A percentile compares a stretch with the other conserved stretches of the same genome.
These are phyloP conservation scores for Claviceps humidiphila DNA, from an alignment of 2,329 filamentous ascomycete species.

Conservation along the genomic window DNA sequence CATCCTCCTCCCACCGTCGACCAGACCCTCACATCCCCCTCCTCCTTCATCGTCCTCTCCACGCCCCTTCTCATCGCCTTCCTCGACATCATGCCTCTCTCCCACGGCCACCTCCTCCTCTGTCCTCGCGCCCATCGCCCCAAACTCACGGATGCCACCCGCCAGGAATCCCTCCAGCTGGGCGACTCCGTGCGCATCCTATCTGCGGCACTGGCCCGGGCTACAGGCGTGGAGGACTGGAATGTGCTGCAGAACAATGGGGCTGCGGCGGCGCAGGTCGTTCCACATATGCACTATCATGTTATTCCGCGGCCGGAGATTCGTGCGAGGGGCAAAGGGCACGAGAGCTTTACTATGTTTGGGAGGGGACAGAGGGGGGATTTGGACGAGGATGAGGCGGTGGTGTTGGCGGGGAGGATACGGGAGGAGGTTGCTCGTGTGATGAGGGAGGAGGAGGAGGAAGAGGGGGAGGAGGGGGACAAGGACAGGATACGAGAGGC, in stretches of 20 bases:
- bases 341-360: conserved; percentile 71
- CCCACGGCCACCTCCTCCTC: conserved; percentile 69
- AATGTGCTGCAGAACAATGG: conserved; percentile 97
- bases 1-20: conserved; percentile 26
- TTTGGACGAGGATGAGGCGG: conserved; percentile 62
- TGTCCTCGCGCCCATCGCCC: conserved; percentile 64
- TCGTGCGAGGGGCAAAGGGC: conserved; percentile 36
- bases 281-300: conserved; percentile 90
- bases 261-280: conserved; percentile 76
- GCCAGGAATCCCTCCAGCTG: conserved; percentile 51
- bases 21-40: conserved; percentile 24
- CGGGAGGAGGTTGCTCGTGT: conserved; percentile 36
- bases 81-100: conserved; percentile 84
- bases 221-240: conserved; percentile 69
- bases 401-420: conserved; percentile 41
- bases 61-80: conserved; percentile 72
- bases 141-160: conserved; percentile 60
- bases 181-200: conserved; percentile 58
- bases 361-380: conserved; percentile 60
- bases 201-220: conserved; percentile 53
- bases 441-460: conserved; percentile 26
- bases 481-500: background rate
- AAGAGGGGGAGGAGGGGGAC: conserved; percentile 28
- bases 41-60: conserved; percentile 58
- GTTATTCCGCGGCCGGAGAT: conserved; percentile 74